Evolutionary conservation across 306 rosid species (phyloP).

Genomic region (Corylus heterophylla): DNA sequence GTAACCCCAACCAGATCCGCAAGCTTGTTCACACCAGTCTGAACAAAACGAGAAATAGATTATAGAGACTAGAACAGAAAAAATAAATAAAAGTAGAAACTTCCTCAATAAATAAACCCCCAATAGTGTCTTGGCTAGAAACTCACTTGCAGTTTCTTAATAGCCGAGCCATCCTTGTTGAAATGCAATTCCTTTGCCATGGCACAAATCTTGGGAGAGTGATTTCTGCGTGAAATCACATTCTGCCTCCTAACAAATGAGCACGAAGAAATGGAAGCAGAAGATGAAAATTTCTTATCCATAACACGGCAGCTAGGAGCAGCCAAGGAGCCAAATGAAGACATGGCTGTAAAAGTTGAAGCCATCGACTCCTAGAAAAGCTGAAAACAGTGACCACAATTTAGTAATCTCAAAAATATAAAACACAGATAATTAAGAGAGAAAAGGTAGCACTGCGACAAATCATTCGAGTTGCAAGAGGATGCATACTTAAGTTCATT

Average conservation of each 20-base stretch:
- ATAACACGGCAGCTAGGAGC: constrained; percentile 43
- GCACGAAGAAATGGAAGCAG: constrained; percentile 63
- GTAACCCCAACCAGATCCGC: constrained; percentile 99
- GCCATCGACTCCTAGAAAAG: constrained; percentile 54
- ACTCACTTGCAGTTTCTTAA: constrained; percentile 74
- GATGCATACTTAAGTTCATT: background rate
- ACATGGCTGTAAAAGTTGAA: constrained; percentile 66
- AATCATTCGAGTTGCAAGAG: background rate
- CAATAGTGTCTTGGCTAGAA: background rate
- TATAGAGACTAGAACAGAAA: background rate
- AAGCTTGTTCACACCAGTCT: constrained; percentile 97
- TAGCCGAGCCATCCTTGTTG: constrained; percentile 90
- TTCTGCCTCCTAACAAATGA: constrained; percentile 47
- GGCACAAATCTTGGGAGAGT: constrained; percentile 58
- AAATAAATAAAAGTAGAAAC: background rate
- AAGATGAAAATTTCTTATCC: constrained; percentile 57
- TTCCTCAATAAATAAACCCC: background rate
- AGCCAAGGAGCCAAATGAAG: constrained; percentile 54
- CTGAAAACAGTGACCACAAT: background rate
- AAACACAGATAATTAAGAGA: background rate
- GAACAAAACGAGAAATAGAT: background rate
- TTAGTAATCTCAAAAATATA: background rate
- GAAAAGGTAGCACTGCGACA: background rate
- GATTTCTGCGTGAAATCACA: constrained; percentile 38
- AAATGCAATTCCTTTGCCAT: constrained; percentile 98